Percentiles rank a stretch among this genome's conserved stretches.
These are phyloP conservation scores for Biancaea sappan DNA, from an alignment of 306 rosid genomes.

Conservation along the genomic window DNA sequence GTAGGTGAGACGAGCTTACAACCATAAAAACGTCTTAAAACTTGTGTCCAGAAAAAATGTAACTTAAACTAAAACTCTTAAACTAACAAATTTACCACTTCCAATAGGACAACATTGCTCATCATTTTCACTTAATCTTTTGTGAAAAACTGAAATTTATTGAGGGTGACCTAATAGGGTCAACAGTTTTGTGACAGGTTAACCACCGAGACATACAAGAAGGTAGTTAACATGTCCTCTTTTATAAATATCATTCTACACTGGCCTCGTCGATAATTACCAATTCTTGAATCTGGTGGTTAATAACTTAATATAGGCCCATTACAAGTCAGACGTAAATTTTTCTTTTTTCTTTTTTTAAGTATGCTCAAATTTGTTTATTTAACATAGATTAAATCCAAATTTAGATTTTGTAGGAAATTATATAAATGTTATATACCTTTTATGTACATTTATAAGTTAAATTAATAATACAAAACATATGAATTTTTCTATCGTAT, in stretches of 20 bases:
- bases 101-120: not conserved
- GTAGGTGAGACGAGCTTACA: no score
- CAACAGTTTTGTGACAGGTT: not conserved
- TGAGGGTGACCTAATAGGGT: not conserved
- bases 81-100: not conserved
- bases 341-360: not conserved
- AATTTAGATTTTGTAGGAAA: not conserved
- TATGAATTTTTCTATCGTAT: no score
- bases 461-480: no score
- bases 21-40: no score
- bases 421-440: no score
- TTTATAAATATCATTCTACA: not conserved
- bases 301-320: no score
- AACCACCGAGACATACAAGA: not conserved
- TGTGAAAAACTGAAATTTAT: not conserved
- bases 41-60: no score
- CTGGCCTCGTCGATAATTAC: not conserved
- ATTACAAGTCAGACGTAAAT: no score
- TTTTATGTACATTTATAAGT: not conserved
- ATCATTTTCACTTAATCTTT: not conserved
- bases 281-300: not conserved
- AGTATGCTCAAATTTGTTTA: not conserved
- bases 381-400: not conserved
- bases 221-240: not conserved
- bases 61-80: no score